Conservation (phyloP, 1,284 basidiomycete species). For the Neotropicomus parvogracilis region DNA sequence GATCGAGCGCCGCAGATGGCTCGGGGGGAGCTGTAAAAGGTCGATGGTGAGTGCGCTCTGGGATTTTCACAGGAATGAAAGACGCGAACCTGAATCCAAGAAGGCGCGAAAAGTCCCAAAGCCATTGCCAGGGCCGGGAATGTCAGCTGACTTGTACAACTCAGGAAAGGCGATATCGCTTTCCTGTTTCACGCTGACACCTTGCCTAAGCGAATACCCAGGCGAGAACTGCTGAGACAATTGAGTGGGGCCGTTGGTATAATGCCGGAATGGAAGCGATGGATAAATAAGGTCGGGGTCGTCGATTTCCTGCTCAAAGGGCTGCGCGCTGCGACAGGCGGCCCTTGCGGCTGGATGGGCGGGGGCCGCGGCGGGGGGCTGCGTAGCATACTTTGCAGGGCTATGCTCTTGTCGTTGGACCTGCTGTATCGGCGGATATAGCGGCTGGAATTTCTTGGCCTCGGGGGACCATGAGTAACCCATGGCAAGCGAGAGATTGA, state of each 20-base stretch:
- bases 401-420: constrained; percentile 25
- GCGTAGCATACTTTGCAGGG: constrained; percentile 22
- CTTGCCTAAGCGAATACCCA: constrained; percentile 27
- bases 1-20: constrained; percentile 21
- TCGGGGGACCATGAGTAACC: constrained; percentile 33
- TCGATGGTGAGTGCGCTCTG: constrained; percentile 4
- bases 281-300: constrained; percentile 28
- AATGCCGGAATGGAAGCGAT: constrained; percentile 23
- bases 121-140: constrained; percentile 24
- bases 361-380: constrained; percentile 15
- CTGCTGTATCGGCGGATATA: constrained; percentile 36
- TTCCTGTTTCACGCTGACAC: constrained; percentile 31
- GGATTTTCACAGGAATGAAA: neutral
- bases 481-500: constrained; percentile 34
- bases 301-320: constrained; percentile 29
- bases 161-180: constrained; percentile 27
- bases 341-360: constrained; percentile 14
- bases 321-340: constrained; percentile 17
- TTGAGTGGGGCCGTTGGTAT: constrained; percentile 20
- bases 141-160: constrained; percentile 26
- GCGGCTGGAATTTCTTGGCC: constrained; percentile 36
- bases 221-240: constrained; percentile 26
- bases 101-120: constrained; percentile 23
- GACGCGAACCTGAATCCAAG: constrained; percentile 32
- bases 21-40: constrained; percentile 24